A percentile compares a stretch with the other conserved stretches of the same genome.
Evolutionary conservation across 2,329 filamentous ascomycete species (phyloP).

Genomic region (Scedosporium aurantiacum): DNA sequence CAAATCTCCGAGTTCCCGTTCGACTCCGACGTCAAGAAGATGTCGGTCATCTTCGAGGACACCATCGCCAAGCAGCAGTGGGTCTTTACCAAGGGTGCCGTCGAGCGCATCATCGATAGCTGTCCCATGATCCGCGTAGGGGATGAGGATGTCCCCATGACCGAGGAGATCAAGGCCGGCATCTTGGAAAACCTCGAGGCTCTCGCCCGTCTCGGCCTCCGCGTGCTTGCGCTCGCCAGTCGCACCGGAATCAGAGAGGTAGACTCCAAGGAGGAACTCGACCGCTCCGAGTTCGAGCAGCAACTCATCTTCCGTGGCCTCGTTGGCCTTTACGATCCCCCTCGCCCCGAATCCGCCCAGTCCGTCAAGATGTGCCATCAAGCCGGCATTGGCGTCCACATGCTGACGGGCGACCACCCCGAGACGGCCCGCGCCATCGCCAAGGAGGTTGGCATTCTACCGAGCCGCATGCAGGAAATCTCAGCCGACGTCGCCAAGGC

Average conservation of each 20-base stretch:
- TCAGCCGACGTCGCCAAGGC: slow-evolving; percentile 39
- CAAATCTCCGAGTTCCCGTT: slow-evolving; percentile 61
- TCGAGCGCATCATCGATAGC: slow-evolving; percentile 55
- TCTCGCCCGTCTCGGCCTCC: slow-evolving; percentile 53
- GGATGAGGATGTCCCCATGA: slow-evolving; percentile 33
- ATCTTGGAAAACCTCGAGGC: slow-evolving; percentile 59
- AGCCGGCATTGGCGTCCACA: slow-evolving; percentile 54
- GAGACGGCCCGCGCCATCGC: slow-evolving; percentile 56
- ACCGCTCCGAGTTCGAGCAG: slow-evolving; percentile 46
- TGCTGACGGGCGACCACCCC: slow-evolving; percentile 61
- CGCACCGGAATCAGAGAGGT: slow-evolving; percentile 19
- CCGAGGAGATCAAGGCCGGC: slow-evolving; percentile 39
- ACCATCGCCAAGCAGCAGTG: slow-evolving; percentile 26
- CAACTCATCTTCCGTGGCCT: slow-evolving; percentile 56
- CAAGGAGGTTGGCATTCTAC: slow-evolving; percentile 66
- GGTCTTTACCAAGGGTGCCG: slow-evolving; percentile 56
- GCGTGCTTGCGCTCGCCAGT: slow-evolving; percentile 56
- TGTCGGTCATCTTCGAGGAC: slow-evolving; percentile 57
- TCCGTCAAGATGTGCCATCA: slow-evolving; percentile 47
- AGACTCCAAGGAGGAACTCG: slow-evolving; percentile 21
- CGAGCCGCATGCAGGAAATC: slow-evolving; percentile 26
- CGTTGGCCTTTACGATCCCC: slow-evolving; percentile 63
- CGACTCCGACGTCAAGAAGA: slow-evolving; percentile 64
- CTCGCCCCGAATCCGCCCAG: slow-evolving; percentile 52
- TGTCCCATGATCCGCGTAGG: slow-evolving; percentile 42